phyloP scores from a whole-genome alignment of 2,329 filamentous ascomycete species.

The Didymellaceae sp. region DNA sequence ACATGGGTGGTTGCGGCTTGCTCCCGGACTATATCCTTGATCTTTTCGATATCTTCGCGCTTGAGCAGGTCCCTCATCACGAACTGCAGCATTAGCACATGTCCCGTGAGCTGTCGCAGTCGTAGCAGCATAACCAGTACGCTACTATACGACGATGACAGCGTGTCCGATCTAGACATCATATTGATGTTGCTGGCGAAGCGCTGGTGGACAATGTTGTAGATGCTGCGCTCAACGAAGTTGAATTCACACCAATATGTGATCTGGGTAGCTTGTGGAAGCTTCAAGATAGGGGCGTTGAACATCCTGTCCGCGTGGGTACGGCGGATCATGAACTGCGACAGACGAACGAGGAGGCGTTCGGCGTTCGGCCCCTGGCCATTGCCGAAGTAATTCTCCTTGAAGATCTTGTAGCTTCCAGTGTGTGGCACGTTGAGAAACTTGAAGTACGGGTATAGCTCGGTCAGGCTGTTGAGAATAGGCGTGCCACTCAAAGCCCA shows the following conservation, averaged over 20 bases:
- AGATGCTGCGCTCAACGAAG: conserved; percentile 59
- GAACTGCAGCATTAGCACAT: conserved; percentile 57
- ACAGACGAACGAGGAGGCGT: conserved; percentile 48
- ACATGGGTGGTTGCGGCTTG: conserved; percentile 24
- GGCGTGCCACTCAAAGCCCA: conserved; percentile 56
- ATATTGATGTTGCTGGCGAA: conserved; percentile 54
- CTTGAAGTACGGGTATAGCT: conserved; percentile 52
- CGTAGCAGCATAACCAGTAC: conserved; percentile 52
- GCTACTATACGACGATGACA: conserved; percentile 8
- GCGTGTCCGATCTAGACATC: conserved; percentile 21
- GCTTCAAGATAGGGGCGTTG: conserved; percentile 59
- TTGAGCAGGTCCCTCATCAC: conserved; percentile 55
- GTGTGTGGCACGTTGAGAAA: conserved; percentile 53
- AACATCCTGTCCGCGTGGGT: conserved; percentile 63
- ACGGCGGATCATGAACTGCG: conserved; percentile 60
- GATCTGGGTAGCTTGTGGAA: conserved; percentile 57
- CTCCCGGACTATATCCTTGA: conserved; percentile 45
- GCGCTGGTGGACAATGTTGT: conserved; percentile 57
- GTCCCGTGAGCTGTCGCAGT: conserved; percentile 59
- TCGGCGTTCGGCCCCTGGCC: conserved; percentile 39
- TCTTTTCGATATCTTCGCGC: conserved; percentile 53
- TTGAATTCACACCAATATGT: conserved; percentile 59
- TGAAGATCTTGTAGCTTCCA: conserved; percentile 52
- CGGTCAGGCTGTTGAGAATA: conserved; percentile 43
- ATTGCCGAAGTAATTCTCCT: conserved; percentile 52